Evolutionary conservation across 768 basidiomycete genomes (phyloP), one percentile per base, ranked within the genome.

Genomic region (Boletus vermiculosoides): DNA sequence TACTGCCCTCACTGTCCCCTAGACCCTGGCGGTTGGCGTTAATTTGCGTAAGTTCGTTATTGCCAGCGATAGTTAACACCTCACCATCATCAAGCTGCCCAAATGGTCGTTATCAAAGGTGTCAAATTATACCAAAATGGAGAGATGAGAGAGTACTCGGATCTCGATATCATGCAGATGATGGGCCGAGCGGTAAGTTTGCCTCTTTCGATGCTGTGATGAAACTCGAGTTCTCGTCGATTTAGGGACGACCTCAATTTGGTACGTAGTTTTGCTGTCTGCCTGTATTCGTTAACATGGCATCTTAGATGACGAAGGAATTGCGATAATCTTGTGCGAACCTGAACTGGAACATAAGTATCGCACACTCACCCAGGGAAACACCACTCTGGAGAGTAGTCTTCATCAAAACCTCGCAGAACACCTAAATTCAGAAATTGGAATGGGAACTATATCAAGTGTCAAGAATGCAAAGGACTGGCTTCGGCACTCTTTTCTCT

Each of bases 1-100:
- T 50, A 23, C 25, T 52, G 3, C 42, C 41, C 63, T 65, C 25
- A 60, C 48, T 37, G 9, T 53, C 28, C n/a, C 57, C 2, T 63
- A 95, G 90, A 98, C 96, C 15, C 78, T 99, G 25, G 95, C 97
- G 0, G 94, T 98, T 39, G 96, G 97, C 1, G 93, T 98, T 34
- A 98, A 99, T 68, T 78, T 98, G 52, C 97, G 92, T 92, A 66
- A 61, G 86, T 75, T 50, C 20, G 6, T 47, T 36, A 10, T 52
- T 15, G 7, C 25, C 28, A 22, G 6, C 20, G 28, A 39, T 46
- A 4, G 11, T 23, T 36, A 47, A 45, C 30, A 31, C 30, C 54
- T 57, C 47, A 54, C 12, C 30, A 37, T 16, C 36, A 13, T 58
- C 3, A 59, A 94, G 92, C 96, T 46, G 94, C 95, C 1, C 92